Evolutionary conservation across 345 rosid species (phyloP), one percentile per base, ranked within the genome.

Genomic region (Camelina hispida): DNA sequence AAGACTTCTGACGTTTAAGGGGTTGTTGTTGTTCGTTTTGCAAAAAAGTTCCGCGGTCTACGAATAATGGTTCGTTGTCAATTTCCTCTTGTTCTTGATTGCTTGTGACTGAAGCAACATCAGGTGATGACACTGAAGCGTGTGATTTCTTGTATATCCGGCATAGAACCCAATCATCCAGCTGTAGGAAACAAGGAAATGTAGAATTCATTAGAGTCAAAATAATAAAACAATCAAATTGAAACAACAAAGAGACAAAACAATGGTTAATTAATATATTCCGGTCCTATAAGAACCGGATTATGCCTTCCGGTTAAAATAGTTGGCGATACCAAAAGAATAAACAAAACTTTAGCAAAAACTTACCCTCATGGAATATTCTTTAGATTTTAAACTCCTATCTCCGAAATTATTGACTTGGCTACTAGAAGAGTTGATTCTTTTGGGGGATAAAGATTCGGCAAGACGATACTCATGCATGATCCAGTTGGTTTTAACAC

Each of bases 91-190:
- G 93, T 20, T 88, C 96, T 61, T 84, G 92, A 62, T 89, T 86
- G 69, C 82, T 84, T 64, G 78, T 25, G 42, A 63, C 57, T 20
- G 82, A 62, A 22, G 81, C 75, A 46, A 81, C 54, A 12, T 78
- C 52, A n/a, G 82, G 4, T 59, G 84, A 55, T 69, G 93, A 80
- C n/a, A 84, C 58, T 6, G 85, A 69, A 43, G 83, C 80, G 14
- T 92, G 88, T 37, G 84, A 75, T 79, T 92, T 95, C 81, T 85
- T 85, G 86, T 95, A 95, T 67, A 95, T 95, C 77, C 99, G 93
- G 83, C 97, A 95, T 42, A 92, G 97, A 69, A 95, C 99, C 97
- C 99, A 95, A 77, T 95, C 96, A 80, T 95, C 99, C 30, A 95
- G 74, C 99, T 95, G 88, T 48, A 62, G 6, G 4, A 84, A 44